A percentile compares a stretch with the other conserved stretches of the same genome.
Evolutionary conservation across 192 early-diverging fungal species (phyloP).

Genomic region (Podila clonocystis): DNA sequence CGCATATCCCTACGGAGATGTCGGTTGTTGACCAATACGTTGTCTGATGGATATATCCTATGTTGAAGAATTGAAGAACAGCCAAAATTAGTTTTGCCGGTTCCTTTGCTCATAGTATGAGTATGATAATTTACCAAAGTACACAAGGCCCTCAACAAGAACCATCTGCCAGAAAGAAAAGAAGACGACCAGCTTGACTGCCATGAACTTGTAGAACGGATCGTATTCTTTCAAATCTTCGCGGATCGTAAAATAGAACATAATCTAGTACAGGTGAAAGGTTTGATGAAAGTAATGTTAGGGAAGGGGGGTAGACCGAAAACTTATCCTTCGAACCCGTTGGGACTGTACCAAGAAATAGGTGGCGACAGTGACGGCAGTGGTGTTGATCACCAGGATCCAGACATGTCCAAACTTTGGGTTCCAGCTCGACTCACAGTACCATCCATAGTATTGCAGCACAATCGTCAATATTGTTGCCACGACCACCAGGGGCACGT

Average conservation of each 20-base stretch:
- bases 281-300: background rate
- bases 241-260: constrained; percentile 50
- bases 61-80: constrained; percentile 4
- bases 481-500: constrained; percentile 68
- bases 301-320: too few relatives aligned
- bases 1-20: constrained; percentile 40
- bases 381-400: constrained; percentile 65
- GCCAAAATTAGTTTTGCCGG: background rate
- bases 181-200: constrained; percentile 52
- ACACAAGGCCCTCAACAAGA: constrained; percentile 41
- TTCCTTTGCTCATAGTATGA: background rate
- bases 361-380: constrained; percentile 69
- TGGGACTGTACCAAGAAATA: constrained; percentile 66
- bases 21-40: constrained; percentile 43
- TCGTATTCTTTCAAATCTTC: constrained; percentile 37
- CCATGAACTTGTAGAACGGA: constrained; percentile 53
- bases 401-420: constrained; percentile 77
- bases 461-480: constrained; percentile 69
- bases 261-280: constrained; percentile 18
- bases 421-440: constrained; percentile 72
- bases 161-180: constrained; percentile 53
- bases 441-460: constrained; percentile 62
- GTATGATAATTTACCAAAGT: constrained; percentile 30
- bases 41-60: constrained; percentile 38
- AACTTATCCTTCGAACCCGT: background rate